Percentiles rank a stretch among this genome's conserved stretches.
phyloP scores from a whole-genome alignment of 768 basidiomycete genomes.

The Auriscalpium microsporum region DNA sequence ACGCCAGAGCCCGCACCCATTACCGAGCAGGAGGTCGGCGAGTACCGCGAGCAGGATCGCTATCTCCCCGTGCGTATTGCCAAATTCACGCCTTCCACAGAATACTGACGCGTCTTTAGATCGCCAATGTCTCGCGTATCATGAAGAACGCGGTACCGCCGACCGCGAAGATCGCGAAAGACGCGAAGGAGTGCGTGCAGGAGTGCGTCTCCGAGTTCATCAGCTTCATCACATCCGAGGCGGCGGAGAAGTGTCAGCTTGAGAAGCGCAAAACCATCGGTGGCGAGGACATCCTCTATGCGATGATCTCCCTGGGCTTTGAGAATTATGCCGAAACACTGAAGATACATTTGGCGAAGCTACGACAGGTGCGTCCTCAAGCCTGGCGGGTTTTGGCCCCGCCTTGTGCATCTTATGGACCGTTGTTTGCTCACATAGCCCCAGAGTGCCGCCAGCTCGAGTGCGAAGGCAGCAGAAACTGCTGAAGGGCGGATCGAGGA shows the following conservation, averaged over 20 bases:
- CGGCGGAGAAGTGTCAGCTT: slow-evolving; percentile 86
- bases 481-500: slow-evolving; percentile 8
- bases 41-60: slow-evolving; percentile 91
- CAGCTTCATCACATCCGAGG: slow-evolving; percentile 94
- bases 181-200: slow-evolving; percentile 97
- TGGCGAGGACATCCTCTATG: slow-evolving; percentile 93
- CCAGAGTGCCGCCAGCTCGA: slow-evolving; percentile 11
- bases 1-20: slow-evolving; percentile 57
- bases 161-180: slow-evolving; percentile 93
- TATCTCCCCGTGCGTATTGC: slow-evolving; percentile 71
- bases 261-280: slow-evolving; percentile 98
- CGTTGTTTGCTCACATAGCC: slow-evolving; percentile 4
- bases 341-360: slow-evolving; percentile 87
- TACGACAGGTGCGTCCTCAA: slow-evolving; percentile 54
- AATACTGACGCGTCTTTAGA: slow-evolving; percentile 37
- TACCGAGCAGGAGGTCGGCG: slow-evolving; percentile 88
- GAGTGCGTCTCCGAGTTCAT: slow-evolving; percentile 99
- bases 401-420: not conserved
- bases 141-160: slow-evolving; percentile 90
- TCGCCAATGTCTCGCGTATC: slow-evolving; percentile 95
- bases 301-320: slow-evolving; percentile 89
- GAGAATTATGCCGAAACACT: slow-evolving; percentile 91
- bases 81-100: not conserved
- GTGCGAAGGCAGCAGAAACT: slow-evolving; percentile 10
- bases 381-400: not conserved